phyloP scores from a whole-genome alignment of 2,329 filamentous ascomycete genomes.

The Colletotrichum lini region DNA sequence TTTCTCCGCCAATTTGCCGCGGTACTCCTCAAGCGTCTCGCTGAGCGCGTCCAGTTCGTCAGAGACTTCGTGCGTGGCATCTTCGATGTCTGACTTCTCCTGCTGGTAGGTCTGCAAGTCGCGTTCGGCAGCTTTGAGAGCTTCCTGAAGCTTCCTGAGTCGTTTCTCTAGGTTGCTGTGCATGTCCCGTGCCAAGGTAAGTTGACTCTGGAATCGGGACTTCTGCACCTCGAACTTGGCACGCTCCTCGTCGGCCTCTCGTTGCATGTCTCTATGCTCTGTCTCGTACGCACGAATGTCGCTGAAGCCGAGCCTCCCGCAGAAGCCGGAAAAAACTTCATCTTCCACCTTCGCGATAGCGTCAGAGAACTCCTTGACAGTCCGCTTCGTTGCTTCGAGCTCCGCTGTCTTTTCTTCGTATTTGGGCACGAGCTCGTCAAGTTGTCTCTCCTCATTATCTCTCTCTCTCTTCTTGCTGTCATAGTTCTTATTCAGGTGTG shows the following conservation, averaged over 20 bases:
- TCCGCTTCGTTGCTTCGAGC: conserved; percentile 70
- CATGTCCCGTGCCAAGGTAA: conserved; percentile 70
- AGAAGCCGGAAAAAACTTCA: conserved; percentile 88
- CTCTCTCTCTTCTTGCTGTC: conserved; percentile 87
- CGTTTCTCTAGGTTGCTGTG: conserved; percentile 75
- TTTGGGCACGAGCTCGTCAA: conserved; percentile 84
- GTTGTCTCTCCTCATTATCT: conserved; percentile 78
- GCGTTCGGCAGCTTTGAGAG: conserved; percentile 75
- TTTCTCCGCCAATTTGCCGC: conserved; percentile 76
- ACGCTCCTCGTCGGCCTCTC: conserved; percentile 89
- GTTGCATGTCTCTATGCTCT: conserved; percentile 92
- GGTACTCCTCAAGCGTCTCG: conserved; percentile 79
- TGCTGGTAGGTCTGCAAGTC: conserved; percentile 79
- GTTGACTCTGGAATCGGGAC: conserved; percentile 76
- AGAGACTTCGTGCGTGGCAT: conserved; percentile 78
- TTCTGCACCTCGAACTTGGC: conserved; percentile 89
- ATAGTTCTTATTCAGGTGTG: conserved; percentile 85
- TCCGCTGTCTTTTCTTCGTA: conserved; percentile 79
- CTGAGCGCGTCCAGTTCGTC: conserved; percentile 84
- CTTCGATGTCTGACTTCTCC: conserved; percentile 82
- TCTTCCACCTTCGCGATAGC: conserved; percentile 89
- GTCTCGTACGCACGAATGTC: conserved; percentile 95
- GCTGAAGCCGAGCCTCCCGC: conserved; percentile 85
- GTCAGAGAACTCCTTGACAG: conserved; percentile 67
- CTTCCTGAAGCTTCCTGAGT: conserved; percentile 76